Percentiles rank a stretch among this genome's conserved stretches.
These are phyloP conservation scores for Noccaea caerulescens DNA, from an alignment of 345 rosid genomes.

Conservation along the genomic window DNA sequence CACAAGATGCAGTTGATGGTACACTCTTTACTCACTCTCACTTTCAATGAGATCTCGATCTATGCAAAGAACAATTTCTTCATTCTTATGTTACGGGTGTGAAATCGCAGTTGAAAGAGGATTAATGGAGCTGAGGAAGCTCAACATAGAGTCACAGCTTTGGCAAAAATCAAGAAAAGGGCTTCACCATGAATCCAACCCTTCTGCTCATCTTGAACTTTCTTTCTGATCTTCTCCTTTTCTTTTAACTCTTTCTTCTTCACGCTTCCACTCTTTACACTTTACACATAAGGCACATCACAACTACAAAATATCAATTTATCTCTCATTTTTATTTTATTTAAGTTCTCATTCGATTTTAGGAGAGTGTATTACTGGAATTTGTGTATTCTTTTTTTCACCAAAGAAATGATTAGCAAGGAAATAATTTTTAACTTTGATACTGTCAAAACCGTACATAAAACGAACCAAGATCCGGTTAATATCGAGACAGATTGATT, in stretches of 20 bases:
- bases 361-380: slow-evolving; percentile 19
- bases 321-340: not conserved
- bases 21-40: slow-evolving; percentile 28
- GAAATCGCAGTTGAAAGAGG: slow-evolving; percentile 74
- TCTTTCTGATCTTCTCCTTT: slow-evolving; percentile 44
- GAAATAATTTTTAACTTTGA: not conserved
- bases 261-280: not conserved
- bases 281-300: not conserved
- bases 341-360: slow-evolving; percentile 11
- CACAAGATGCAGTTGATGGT: slow-evolving; percentile 92
- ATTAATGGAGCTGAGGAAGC: slow-evolving; percentile 73
- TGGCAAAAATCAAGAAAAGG: slow-evolving; percentile 73
- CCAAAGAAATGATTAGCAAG: not conserved
- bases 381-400: slow-evolving; percentile 8
- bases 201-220: slow-evolving; percentile 45
- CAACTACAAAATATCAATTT: not conserved
- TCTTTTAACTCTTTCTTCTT: not conserved
- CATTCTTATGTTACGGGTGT: not conserved
- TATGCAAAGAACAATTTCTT: not conserved
- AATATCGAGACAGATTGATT: not conserved
- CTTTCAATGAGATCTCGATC: slow-evolving; percentile 10
- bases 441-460: not conserved
- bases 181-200: slow-evolving; percentile 47
- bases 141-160: slow-evolving; percentile 70
- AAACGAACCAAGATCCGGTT: slow-evolving; percentile 25